These are phyloP conservation scores for Skeletonema grethae DNA, from an alignment of 108 stramenopile genomes.

Conservation along the genomic window DNA sequence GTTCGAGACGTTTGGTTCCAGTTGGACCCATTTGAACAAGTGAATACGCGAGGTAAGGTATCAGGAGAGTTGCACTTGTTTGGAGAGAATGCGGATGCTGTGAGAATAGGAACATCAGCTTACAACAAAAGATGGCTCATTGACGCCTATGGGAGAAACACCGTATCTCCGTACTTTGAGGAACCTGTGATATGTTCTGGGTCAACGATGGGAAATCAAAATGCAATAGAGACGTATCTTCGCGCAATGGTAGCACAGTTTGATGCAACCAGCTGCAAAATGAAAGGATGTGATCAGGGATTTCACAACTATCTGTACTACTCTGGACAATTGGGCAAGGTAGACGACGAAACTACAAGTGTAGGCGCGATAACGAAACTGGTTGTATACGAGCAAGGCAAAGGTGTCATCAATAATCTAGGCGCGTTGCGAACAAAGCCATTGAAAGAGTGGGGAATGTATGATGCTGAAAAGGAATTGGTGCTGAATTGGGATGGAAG, in stretches of 20 bases:
- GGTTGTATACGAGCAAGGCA: slow-evolving; percentile 79
- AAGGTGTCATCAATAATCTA: slow-evolving; percentile 84
- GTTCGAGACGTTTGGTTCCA: slow-evolving; percentile 85
- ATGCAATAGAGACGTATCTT: slow-evolving; percentile 81
- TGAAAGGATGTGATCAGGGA: slow-evolving; percentile 85
- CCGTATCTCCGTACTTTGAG: slow-evolving; percentile 47
- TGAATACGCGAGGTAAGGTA: slow-evolving; percentile 23
- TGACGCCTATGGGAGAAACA: slow-evolving; percentile 54
- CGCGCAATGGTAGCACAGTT: slow-evolving; percentile 82
- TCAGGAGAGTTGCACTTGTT: slow-evolving; percentile 73
- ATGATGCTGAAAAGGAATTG: slow-evolving; percentile 53
- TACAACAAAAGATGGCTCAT: slow-evolving; percentile 73
- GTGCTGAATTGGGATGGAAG: slow-evolving; percentile 82
- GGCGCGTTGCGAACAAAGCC: slow-evolving; percentile 69
- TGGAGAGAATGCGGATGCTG: slow-evolving; percentile 81
- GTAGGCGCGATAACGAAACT: slow-evolving; percentile 59
- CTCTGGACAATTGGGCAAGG: slow-evolving; percentile 50
- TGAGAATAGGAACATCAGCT: slow-evolving; percentile 62
- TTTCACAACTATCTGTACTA: slow-evolving; percentile 87
- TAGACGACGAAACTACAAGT: slow-evolving; percentile 9
- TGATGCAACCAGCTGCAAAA: slow-evolving; percentile 68
- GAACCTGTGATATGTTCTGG: slow-evolving; percentile 82
- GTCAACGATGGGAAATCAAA: slow-evolving; percentile 81
- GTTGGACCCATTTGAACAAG: slow-evolving; percentile 59
- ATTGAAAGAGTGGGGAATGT: slow-evolving; percentile 72